phyloP scores from a whole-genome alignment of 768 basidiomycete genomes.

The Termitomyces sp. region DNA sequence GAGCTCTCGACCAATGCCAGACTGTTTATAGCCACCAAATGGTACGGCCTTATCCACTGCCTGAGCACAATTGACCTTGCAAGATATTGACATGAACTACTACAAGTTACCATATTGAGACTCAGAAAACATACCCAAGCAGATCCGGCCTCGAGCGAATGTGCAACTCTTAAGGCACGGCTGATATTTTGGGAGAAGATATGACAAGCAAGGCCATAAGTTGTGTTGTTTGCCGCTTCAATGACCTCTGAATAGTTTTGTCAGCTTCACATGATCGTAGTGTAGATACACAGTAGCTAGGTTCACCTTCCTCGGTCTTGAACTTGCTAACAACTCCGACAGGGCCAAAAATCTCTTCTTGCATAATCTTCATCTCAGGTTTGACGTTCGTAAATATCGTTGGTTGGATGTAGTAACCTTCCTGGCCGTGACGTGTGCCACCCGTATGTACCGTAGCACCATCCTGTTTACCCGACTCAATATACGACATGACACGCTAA shows the following conservation, averaged over 20 bases:
- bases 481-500: constrained; percentile 70
- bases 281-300: not conserved
- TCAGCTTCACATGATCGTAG: constrained; percentile 23
- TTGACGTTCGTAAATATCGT: constrained; percentile 64
- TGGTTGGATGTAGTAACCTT: constrained; percentile 67
- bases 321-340: constrained; percentile 71
- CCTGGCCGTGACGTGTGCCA: constrained; percentile 48
- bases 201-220: constrained; percentile 15
- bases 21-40: constrained; percentile 23
- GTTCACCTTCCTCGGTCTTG: constrained; percentile 40
- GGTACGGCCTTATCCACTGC: constrained; percentile 12
- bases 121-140: constrained; percentile 10
- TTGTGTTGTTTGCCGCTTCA: constrained; percentile 16
- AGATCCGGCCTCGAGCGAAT: constrained; percentile 17
- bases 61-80: constrained; percentile 17
- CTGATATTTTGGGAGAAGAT: constrained; percentile 17
- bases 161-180: constrained; percentile 18
- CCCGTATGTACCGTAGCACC: constrained; percentile 63
- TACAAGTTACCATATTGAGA: not conserved
- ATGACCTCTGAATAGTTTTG: constrained; percentile 14
- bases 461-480: constrained; percentile 64
- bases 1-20: constrained; percentile 20
- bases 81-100: not conserved
- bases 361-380: constrained; percentile 62
- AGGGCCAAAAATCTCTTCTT: constrained; percentile 73